Evolutionary conservation across 1,284 basidiomycete species (phyloP), one percentile per base, ranked within the genome.

Genomic region (Trichosporon sp.): DNA sequence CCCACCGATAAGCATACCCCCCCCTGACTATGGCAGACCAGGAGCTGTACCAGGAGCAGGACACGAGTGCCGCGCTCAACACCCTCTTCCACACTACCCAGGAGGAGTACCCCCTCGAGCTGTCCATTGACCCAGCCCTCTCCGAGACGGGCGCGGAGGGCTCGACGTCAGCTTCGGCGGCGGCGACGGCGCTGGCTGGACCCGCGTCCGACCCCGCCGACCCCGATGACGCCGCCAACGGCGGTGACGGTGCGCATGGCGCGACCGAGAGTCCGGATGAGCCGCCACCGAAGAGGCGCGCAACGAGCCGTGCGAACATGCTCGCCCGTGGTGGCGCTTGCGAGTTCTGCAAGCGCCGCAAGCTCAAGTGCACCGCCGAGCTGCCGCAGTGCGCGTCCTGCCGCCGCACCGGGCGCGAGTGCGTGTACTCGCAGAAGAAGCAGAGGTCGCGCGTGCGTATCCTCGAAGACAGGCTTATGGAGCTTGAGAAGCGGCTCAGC

Each of bases 301-400:
- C 79, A 7, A 81, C 81, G 2, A 77, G 76, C 14, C 72, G 81
- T 35, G 76, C 77, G 54, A 78, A 80, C 73, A 83, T 83, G 81
- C 75, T 83, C 4, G 75, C 81, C 7, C 76, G 83, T 65, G 83
- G 83, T 7, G 81, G 78, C 6, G 82, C 83, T 4, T 84, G 82
- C 73, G 83, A 84, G 71, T 84, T 83, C 66, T 84, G 83, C 73
- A 84, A 84, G 70, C 75, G 78, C n/a, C 77, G 83, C 19, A 84
- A 84, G 68, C 72, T 84, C 43, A 80, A 81, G 70, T 84, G 83
- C 68, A 78, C 80, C 1, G 83, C 81, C 38, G 81, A 82, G 64
- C 54, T 75, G 61, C 83, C 83, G 1, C 70, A 75, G 37, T 84
- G 83, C 71, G 73, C 74, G 0, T 78, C 78, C 19, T 84, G 83